These are phyloP conservation scores for Ophioceras dolichostomum DNA, from an alignment of 2,329 filamentous ascomycete genomes.

Conservation along the genomic window DNA sequence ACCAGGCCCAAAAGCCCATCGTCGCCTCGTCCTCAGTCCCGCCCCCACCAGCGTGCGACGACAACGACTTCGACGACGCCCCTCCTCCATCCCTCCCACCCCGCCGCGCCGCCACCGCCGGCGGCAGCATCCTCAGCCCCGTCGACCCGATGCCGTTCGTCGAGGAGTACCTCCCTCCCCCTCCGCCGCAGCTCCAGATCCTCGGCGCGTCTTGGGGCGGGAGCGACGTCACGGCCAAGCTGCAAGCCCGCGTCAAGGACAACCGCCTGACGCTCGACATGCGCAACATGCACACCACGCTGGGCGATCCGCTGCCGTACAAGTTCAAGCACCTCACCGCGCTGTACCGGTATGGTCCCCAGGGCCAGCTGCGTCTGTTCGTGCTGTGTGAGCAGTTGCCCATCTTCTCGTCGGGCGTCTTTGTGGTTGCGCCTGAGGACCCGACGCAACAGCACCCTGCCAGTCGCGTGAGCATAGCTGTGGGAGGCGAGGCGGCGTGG, in stretches of 20 bases:
- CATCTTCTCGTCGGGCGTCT: not conserved
- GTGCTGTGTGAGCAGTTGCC: not conserved
- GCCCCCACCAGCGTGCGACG: not conserved
- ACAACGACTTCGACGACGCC: too few relatives aligned
- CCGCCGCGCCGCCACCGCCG: not conserved
- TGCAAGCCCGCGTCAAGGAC: not conserved
- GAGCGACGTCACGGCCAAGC: not conserved
- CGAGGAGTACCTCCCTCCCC: not conserved
- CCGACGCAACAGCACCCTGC: not conserved
- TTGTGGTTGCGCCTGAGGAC: not conserved
- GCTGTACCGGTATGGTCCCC: not conserved
- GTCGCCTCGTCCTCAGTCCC: not conserved
- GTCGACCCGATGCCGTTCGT: not conserved
- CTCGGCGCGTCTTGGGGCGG: not conserved
- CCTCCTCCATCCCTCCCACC: too few relatives aligned
- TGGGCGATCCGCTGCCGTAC: constrained; percentile 1
- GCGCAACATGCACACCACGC: not conserved
- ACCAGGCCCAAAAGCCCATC: too few relatives aligned
- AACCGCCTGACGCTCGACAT: constrained; percentile 1
- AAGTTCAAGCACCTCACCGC: constrained; percentile 1
- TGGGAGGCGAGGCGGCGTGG: not conserved
- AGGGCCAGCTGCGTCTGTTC: not conserved
- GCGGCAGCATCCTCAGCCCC: not conserved
- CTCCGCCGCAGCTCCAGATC: constrained; percentile 1
- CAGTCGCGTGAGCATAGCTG: not conserved